Conservation (phyloP, 2,329 filamentous ascomycete genomes). For the Cladophialophora psammophila region DNA sequence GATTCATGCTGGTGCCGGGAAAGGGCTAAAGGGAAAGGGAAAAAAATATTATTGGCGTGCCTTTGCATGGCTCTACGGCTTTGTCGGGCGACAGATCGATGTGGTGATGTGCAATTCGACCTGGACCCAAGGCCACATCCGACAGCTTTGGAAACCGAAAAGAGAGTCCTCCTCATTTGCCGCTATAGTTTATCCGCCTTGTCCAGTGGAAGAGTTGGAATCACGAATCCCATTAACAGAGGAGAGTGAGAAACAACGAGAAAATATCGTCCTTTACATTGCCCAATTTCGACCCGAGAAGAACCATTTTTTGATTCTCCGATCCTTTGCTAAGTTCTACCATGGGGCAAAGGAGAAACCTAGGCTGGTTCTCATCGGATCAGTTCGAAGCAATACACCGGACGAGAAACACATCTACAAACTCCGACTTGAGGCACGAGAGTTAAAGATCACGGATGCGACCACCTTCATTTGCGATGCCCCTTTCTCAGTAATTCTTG, state of each 20-base stretch:
- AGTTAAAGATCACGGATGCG: constrained; percentile 80
- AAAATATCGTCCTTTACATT: constrained; percentile 84
- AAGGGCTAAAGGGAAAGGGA: constrained; percentile 70
- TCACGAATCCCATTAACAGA: constrained; percentile 74
- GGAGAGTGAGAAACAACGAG: constrained; percentile 66
- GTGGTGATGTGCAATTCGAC: constrained; percentile 97
- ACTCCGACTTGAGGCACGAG: constrained; percentile 82
- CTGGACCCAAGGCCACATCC: constrained; percentile 89
- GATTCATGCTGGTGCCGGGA: constrained; percentile 82
- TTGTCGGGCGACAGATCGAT: constrained; percentile 82
- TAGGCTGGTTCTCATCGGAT: constrained; percentile 84
- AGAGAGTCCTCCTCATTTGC: constrained; percentile 62
- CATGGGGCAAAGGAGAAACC: constrained; percentile 59
- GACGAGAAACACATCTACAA: constrained; percentile 75
- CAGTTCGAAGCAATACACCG: constrained; percentile 74
- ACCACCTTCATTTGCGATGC: constrained; percentile 92
- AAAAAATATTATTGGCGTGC: constrained; percentile 87
- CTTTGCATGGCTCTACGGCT: constrained; percentile 83
- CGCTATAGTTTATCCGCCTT: constrained; percentile 86
- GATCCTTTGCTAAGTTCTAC: constrained; percentile 81
- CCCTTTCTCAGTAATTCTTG: constrained; percentile 83
- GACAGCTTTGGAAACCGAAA: constrained; percentile 71
- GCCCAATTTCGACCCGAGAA: constrained; percentile 98
- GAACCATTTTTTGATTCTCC: constrained; percentile 86
- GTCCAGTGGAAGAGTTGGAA: constrained; percentile 85